Evolutionary conservation across 768 basidiomycete species (phyloP).

Genomic region (Mrakia frigida): DNA sequence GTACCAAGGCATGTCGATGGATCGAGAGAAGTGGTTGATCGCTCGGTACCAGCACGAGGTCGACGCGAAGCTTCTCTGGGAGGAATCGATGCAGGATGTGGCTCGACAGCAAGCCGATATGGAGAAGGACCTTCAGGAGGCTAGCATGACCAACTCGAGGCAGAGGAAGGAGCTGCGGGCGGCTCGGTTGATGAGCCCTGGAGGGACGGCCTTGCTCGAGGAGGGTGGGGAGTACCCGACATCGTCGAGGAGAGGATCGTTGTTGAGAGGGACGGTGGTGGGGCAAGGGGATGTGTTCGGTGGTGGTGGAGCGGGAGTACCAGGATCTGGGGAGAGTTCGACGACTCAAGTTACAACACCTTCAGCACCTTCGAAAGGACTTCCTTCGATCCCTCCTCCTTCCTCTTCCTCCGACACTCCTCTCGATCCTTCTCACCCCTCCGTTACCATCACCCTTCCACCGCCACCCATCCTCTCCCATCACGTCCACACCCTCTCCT

Average conservation of each 20-base stretch:
- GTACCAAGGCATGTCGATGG: slow-evolving; percentile 63
- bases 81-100: slow-evolving; percentile 78
- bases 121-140: slow-evolving; percentile 67
- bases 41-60: slow-evolving; percentile 60
- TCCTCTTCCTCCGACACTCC: slow-evolving; percentile 6
- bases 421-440: background rate
- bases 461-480: background rate
- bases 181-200: slow-evolving; percentile 18
- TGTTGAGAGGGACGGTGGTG: slow-evolving; percentile 33
- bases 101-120: slow-evolving; percentile 78
- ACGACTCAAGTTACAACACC: slow-evolving; percentile 19
- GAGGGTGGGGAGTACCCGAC: slow-evolving; percentile 1
- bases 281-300: slow-evolving; percentile 11
- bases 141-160: slow-evolving; percentile 55
- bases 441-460: slow-evolving; percentile 7
- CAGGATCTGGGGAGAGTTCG: background rate
- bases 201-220: background rate
- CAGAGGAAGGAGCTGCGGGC: slow-evolving; percentile 31
- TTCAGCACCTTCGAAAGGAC: slow-evolving; percentile 23
- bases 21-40: slow-evolving; percentile 63
- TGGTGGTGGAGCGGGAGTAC: background rate
- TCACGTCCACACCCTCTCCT: background rate
- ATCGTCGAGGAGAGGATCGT: background rate
- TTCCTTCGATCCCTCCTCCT: slow-evolving; percentile 29
- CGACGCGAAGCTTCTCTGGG: slow-evolving; percentile 71